Conservation (phyloP, 2,329 filamentous ascomycete species). For the Penicillium sclerotiorum region DNA sequence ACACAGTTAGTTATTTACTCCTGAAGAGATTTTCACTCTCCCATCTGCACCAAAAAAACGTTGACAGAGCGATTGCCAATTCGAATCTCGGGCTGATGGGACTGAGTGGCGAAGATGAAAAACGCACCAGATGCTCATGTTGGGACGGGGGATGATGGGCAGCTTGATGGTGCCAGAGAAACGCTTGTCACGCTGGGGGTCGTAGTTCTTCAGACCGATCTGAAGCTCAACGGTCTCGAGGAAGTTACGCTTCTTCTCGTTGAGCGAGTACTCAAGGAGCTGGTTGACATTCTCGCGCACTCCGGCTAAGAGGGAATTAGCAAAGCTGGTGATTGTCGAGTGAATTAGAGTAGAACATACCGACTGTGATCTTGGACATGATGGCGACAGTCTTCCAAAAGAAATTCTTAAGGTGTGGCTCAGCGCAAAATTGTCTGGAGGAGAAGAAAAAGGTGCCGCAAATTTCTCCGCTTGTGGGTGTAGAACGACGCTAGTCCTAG, state of each 20-base stretch:
- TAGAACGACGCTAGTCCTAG: constrained; percentile 27
- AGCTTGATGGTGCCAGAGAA: constrained; percentile 99
- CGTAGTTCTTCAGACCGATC: constrained; percentile 98
- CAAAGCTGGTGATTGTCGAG: not conserved
- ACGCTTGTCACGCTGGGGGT: constrained; percentile 99
- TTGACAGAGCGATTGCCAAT: not conserved
- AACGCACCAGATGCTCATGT: constrained; percentile 79
- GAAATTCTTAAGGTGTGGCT: constrained; percentile 78
- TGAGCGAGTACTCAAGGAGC: constrained; percentile 90
- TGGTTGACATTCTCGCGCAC: constrained; percentile 92
- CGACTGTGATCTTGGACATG: constrained; percentile 63
- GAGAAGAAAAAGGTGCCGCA: constrained; percentile 30
- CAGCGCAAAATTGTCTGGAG: constrained; percentile 47
- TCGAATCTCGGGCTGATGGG: not conserved
- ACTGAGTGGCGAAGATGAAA: constrained; percentile 7
- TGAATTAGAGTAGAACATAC: constrained; percentile 37
- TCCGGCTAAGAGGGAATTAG: constrained; percentile 64
- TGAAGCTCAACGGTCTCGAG: constrained; percentile 82
- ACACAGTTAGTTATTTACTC: constrained; percentile 14
- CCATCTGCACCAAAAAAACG: not conserved
- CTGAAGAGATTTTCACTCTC: no score
- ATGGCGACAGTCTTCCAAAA: constrained; percentile 81
- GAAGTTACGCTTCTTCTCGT: constrained; percentile 99
- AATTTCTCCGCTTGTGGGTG: constrained; percentile 46
- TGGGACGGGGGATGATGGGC: constrained; percentile 84